Base-by-base conservation (phyloP, 1,284 basidiomycete genomes). In the Trichosporon inkin region DNA sequence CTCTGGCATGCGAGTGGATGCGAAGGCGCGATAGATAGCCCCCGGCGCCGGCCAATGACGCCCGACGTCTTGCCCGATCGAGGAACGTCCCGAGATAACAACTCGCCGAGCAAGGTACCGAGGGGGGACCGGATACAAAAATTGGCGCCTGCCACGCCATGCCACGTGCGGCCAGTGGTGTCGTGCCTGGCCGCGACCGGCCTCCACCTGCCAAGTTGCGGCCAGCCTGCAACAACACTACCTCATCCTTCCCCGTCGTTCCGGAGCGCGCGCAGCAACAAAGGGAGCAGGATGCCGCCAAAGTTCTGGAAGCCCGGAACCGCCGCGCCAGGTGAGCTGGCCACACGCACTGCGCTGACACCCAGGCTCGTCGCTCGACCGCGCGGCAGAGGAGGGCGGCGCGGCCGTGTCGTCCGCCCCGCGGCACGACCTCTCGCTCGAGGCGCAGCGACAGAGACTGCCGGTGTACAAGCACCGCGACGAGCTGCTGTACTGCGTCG, bases 381-480 rank as follows among this genome's bases (percentile, higher is more conserved):
- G 93, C 67, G 85, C 86, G 28, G 83, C 86, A 5, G 88, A 91
- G 71, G 80, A 83, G 28, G 89, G 92, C 72, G 87, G 84, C 54
- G 83, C 82, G 57, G 78, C 91, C 1, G 75, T 90, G 11, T 87
- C 86, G 55, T 84, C 86, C 0, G 85, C 86, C 0, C 53, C 62
- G 19, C 67, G 68, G 44, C 55, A 64, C 0, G 67, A 74, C 56
- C 67, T 76, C 6, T 85, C 88, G 6, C 82, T 94, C 17, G 85
- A 88, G 63, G 82, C 83, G 19, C 88, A 92, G 68, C 81, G 92
- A 56, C 85, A 89, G 74, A 81, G 86, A 7, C 81, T 98, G 37
- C 93, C 94, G 0, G 95, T 98, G 64, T 87, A 84, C 77, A 91
- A 90, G 71, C 90, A 96, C 74, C 83, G 92, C 87, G 81, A 88